phyloP scores from a whole-genome alignment of 1,284 basidiomycete genomes.

The Sporisorium scitamineum region DNA sequence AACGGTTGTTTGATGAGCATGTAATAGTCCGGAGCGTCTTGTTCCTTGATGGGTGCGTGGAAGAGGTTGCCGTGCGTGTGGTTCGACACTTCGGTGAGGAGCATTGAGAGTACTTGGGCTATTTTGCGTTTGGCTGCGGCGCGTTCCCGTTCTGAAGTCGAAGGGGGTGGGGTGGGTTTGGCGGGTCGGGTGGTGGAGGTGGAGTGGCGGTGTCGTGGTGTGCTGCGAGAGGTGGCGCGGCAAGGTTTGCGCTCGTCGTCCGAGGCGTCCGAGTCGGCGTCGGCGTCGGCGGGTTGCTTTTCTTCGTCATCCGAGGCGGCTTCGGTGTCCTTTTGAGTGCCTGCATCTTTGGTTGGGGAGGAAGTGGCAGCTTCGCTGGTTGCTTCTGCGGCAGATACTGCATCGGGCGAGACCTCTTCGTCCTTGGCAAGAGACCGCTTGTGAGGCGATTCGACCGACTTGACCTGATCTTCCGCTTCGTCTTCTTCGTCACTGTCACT shows the following conservation, averaged over 20 bases:
- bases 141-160: slow-evolving; percentile 39
- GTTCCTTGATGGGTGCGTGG: slow-evolving; percentile 65
- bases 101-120: slow-evolving; percentile 60
- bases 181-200: background rate
- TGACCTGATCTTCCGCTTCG: slow-evolving; percentile 33
- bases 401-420: background rate
- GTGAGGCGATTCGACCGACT: slow-evolving; percentile 19
- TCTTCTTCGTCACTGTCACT: slow-evolving; percentile 26
- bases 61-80: slow-evolving; percentile 68
- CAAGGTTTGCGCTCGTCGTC: slow-evolving; percentile 7
- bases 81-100: slow-evolving; percentile 63
- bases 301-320: slow-evolving; percentile 1
- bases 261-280: slow-evolving; percentile 7
- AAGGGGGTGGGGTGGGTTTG: slow-evolving; percentile 8
- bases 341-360: background rate
- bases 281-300: background rate
- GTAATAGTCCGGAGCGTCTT: slow-evolving; percentile 67
- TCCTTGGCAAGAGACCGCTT: slow-evolving; percentile 17
- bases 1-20: slow-evolving; percentile 59
- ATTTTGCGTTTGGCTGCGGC: slow-evolving; percentile 53
- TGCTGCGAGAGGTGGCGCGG: background rate
- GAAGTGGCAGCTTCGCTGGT: background rate
- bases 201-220: background rate
- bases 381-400: background rate
- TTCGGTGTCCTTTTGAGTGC: background rate